Evolutionary conservation across 2,329 filamentous ascomycete genomes (phyloP), one percentile per base, ranked within the genome.

Genomic region (Fonsecaea multimorphosa): DNA sequence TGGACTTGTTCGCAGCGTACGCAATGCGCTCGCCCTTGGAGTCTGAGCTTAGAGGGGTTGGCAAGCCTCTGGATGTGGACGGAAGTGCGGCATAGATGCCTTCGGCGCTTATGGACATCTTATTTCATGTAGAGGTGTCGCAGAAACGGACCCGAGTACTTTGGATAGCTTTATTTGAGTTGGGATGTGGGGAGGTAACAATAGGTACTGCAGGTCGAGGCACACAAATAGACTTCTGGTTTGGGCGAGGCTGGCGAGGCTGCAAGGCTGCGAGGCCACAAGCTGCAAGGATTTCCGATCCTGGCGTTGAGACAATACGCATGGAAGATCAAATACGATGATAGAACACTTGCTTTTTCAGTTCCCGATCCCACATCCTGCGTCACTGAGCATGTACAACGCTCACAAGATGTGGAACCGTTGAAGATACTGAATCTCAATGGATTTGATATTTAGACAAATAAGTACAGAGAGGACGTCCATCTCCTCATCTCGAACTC

Each of bases 1-100:
- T 89, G 68, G 94, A 98, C 84, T 98, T 98, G 75, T 92, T 93
- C 60, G 93, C 94, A 67, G 94, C 92, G 79, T 99, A 99, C 66
- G 92, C 91, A 80, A 99, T 89, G 71, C 92, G 87, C 81, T 97
- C 90, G 71, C 95, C 94, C 79, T 96, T 97, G 69, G 89, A 81
- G 78, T 98, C 94, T 51, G 88, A 86, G 40, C 92, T 96, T 57
- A 99, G 88, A 75, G 92, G 92, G 12, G 94, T 97, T 66, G 94
- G 90, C 77, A 93, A 90, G 65, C 93, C 94, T 71, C 95, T 88
- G 63, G 87, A 88, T 31, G 94, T 97, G 63, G 87, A 88, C 61
- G 95, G 95, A 70, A 90, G 87, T 32, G 95, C 90, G 53, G 93
- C 95, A 78, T 96, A 90, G 74, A 96, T 94, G 44, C 44, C 44